phyloP scores from a whole-genome alignment of 1,139 yeast genomes.

The Scheffersomyces stambukii region DNA sequence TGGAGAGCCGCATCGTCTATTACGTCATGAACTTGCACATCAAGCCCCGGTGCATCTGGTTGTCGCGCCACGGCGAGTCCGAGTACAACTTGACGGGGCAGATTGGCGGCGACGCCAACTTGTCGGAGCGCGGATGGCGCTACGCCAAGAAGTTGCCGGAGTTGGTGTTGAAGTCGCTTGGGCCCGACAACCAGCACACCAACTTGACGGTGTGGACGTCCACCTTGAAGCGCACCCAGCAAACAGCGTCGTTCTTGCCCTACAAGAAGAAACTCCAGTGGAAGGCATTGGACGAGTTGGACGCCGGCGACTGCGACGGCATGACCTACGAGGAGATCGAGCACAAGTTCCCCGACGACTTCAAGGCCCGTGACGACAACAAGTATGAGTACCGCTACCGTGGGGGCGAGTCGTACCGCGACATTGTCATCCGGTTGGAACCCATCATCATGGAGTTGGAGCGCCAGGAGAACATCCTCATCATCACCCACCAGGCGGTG shows the following conservation, averaged over 20 bases:
- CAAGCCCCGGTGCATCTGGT: conserved; percentile 87
- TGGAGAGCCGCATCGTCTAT: conserved; percentile 90
- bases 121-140: conserved; percentile 80
- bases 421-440: conserved; percentile 88
- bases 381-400: conserved; percentile 93
- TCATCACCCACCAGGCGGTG: conserved; percentile 97
- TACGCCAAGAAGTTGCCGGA: conserved; percentile 84
- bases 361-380: conserved; percentile 91
- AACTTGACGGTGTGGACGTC: conserved; percentile 95
- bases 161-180: conserved; percentile 68
- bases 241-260: conserved; percentile 81
- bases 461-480: conserved; percentile 91
- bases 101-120: conserved; percentile 91
- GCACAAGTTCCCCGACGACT: conserved; percentile 83
- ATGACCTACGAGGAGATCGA: conserved; percentile 82
- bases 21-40: conserved; percentile 94
- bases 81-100: conserved; percentile 89
- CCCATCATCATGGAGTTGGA: conserved; percentile 98
- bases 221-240: conserved; percentile 86
- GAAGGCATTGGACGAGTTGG: conserved; percentile 96
- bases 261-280: conserved; percentile 78
- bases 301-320: conserved; percentile 98
- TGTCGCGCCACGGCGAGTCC: conserved; percentile 94
- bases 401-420: conserved; percentile 96
- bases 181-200: conserved; percentile 55